Evolutionary conservation across 2,329 filamentous ascomycete genomes (phyloP), one percentile per base, ranked within the genome.

Genomic region (Paradendryphiella salina): DNA sequence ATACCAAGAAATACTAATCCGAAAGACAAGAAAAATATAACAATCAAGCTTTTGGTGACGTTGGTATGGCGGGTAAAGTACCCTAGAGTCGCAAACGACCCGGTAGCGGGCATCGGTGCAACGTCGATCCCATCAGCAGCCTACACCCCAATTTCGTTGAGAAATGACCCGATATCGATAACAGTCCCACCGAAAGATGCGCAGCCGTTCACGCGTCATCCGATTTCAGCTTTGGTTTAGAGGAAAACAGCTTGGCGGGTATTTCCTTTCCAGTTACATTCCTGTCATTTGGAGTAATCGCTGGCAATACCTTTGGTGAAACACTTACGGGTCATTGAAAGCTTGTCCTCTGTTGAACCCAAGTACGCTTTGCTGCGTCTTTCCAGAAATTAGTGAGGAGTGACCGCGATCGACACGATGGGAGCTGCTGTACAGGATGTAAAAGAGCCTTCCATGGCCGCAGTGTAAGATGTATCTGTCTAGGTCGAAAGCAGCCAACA

Each of bases 71-170:
- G 52, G 59, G 26, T 23, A n/a, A 23, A 41, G 54, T 36, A 46
- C 6, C 21, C 29, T 20, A 18, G 23, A 31, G 37, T 40, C 41
- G 20, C 14, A 20, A 41, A 42, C 52, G 50, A 34, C 37, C 36
- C 36, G 41, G 36, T 26, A 41, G 28, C 59, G 66, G 66, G 60
- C 63, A 42, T 53, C 68, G 68, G 67, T 17, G 26, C 15, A 70
- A 60, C 56, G 59, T 44, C 41, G 57, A 67, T 65, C 62, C 64
- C 54, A 52, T 26, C 11, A 46, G 50, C 60, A 56, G 41, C 54
- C 53, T 49, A 18, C 40, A 40, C 14, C 35, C 44, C 41, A 26
- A 15, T 4, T 14, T 61, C 59, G 59, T 49, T 17, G 26, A 26
- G 17, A 57, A 54, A 61, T 69, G 26, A 38, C 46, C 66, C 65